Evolutionary conservation across 2,329 filamentous ascomycete species (phyloP), one percentile per base, ranked within the genome.

Genomic region (Cercospora canescens): DNA sequence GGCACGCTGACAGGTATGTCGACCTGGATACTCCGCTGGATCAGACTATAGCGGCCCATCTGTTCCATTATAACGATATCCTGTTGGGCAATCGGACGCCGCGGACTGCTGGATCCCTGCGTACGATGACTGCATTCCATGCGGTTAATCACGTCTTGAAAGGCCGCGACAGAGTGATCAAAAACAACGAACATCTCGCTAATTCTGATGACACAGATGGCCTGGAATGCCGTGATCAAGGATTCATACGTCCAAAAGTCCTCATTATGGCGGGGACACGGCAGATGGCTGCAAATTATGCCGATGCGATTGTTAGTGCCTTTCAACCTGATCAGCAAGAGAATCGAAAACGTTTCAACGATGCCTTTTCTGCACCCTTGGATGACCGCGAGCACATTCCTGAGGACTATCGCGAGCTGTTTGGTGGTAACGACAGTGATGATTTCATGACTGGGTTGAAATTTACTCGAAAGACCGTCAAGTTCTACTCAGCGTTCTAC

Each of bases 381-480:
- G 85, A 89, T 66, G 88, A 89, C 28, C 63, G 67, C 12, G 82
- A 86, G 8, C 88, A 91, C 75, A 92, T 93, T 75, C 90, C 95
- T 0, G 90, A 89, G 3, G 95, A 98, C 77, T 98, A 96, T 79
- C 85, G 87, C 26, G 91, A 96, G 64, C 85, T 98, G 0, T 99
- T 99, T 75, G 90, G 90, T 67, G 95, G 95, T 66, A 98, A 97
- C 76, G 93, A 97, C 76, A 95, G 98, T 76, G 95, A 99, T 80
- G 95, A 96, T 87, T 99, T 98, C 81, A 89, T 94, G 3, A 83
- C 98, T 1, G 95, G 94, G n/a, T 80, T 99, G 76, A 99, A 98
- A 79, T 96, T 99, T 77, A 98, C 95, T 0, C 88, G 95, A 67
- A 98, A 97, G 80, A 96, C 93, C 0, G 85, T 98, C 76, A 98